phyloP scores from a whole-genome alignment of 2,329 filamentous ascomycete species.

The Ophiobolus disseminans region DNA sequence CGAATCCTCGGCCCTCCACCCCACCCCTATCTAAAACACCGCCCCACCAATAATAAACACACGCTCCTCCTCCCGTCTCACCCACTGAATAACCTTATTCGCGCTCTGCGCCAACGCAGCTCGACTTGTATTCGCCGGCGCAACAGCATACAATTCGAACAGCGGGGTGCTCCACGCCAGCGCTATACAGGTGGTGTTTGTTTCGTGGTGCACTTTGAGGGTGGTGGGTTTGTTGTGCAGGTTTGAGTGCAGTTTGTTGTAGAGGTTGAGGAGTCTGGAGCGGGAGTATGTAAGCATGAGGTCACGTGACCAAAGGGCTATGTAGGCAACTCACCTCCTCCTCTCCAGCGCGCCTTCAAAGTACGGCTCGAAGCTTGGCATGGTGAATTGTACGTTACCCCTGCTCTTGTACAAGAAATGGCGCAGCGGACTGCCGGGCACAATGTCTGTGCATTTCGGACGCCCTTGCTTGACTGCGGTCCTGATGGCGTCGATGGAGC shows the following conservation, averaged over 20 bases:
- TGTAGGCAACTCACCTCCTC: constrained; percentile 60
- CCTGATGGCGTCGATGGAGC: constrained; percentile 76
- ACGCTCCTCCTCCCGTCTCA: constrained; percentile 87
- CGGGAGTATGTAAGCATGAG: neutral
- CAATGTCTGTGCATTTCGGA: constrained; percentile 74
- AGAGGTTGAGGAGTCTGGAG: constrained; percentile 69
- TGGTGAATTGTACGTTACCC: constrained; percentile 93
- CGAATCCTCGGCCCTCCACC: neutral
- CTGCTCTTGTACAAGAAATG: constrained; percentile 97
- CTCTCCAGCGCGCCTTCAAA: constrained; percentile 68
- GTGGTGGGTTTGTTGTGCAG: constrained; percentile 86
- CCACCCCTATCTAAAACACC: constrained; percentile 62
- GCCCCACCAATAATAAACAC: constrained; percentile 98
- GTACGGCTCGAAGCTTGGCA: constrained; percentile 78
- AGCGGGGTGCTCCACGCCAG: constrained; percentile 89
- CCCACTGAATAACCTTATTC: constrained; percentile 90
- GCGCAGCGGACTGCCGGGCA: constrained; percentile 78
- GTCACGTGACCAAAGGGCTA: too few relatives aligned
- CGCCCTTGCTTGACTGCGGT: constrained; percentile 74
- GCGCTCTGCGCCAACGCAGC: constrained; percentile 80
- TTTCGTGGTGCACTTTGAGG: constrained; percentile 85
- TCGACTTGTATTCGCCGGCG: constrained; percentile 70
- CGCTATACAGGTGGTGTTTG: constrained; percentile 72
- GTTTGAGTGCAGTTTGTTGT: constrained; percentile 81
- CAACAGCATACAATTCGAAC: constrained; percentile 96